Base-by-base conservation (phyloP, 2,329 filamentous ascomycete species). In the Lachnellula arida region DNA sequence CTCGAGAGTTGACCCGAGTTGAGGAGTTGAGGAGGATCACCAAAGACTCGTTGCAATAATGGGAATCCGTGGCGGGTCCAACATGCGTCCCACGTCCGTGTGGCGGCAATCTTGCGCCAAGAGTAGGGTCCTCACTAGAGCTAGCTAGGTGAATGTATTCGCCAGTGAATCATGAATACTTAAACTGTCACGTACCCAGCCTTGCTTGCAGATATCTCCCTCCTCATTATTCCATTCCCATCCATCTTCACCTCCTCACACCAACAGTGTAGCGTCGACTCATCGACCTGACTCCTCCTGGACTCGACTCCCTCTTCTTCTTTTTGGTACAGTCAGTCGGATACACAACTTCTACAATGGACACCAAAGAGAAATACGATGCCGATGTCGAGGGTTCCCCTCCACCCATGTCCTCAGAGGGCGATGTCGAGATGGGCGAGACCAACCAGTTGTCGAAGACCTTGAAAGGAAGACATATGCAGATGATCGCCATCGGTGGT, bases 401-500 rank as follows among this genome's bases (percentile, higher is more conserved):
- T 12, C 47, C 51, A 15, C 47, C 22, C 19, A 25, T 42, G 34
- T 34, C 46, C 25, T 23, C 37, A 32, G 22, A 25, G 15, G 43
- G 51, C 51, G 65, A 68, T 54, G 32, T 65, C 34, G 63, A 67
- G 54, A 43, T 50, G 1, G 62, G 61, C 40, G 55, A 63, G 40
- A 49, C 49, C n/a, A 55, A 52, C 37, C 81, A 66, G 44, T 51
- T 72, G 60, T 66, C 70, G 56, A 63, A 68, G 61, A 62, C 66
- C 35, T 71, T 79, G 63, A 77, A 78, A 68, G 72, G 73, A 15
- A 71, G 76, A 63, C 76, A 78, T 65, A 72, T 79, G 70, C 76
- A 79, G 65, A 78, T 78, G 76, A 78, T 78, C 67, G 76, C 76
- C 51, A 78, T 79, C 46, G 76, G 76, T 65, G 76, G 76, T 55